These are phyloP conservation scores for Geosiphon pyriformis DNA, from an alignment of 192 early-diverging fungal genomes.

Conservation along the genomic window DNA sequence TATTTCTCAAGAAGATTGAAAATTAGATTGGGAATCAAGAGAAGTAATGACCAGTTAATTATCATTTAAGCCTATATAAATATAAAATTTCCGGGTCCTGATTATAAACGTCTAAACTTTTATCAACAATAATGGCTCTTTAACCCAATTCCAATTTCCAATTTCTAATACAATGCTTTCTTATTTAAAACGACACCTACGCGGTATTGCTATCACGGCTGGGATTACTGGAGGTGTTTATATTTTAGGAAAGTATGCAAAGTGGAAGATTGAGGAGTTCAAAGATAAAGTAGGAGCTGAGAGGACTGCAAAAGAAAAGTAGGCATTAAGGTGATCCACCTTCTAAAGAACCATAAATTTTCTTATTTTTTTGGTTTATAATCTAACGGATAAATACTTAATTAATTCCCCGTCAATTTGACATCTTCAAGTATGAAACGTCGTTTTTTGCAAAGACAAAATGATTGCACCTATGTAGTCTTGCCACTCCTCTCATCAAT, in stretches of 20 bases:
- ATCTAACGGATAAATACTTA: not conserved
- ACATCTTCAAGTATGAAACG: conserved; percentile 63
- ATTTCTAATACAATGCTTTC: too few species aligned
- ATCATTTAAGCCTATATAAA: too few species aligned
- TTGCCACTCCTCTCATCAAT: conserved; percentile 75
- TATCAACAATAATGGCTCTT: too few species aligned
- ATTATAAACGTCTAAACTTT: too few species aligned
- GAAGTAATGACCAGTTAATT: too few species aligned
- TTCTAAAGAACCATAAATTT: conserved; percentile 6
- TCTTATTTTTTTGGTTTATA: conserved; percentile 7
- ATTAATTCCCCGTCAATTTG: not conserved
- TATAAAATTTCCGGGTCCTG: too few species aligned
- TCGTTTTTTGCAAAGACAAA: conserved; percentile 91
- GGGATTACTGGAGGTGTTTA: conserved; percentile 67
- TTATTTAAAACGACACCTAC: too few species aligned
- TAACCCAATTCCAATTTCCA: too few species aligned
- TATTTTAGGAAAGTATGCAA: conserved; percentile 68
- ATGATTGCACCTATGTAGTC: conserved; percentile 86
- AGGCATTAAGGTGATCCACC: conserved; percentile 19
- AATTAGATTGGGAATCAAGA: too few species aligned
- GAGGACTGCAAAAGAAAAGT: conserved; percentile 73
- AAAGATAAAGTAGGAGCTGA: conserved; percentile 61
- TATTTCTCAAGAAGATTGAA: too few species aligned
- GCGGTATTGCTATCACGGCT: conserved; percentile 57
- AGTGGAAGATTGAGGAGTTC: conserved; percentile 66